phyloP scores from a whole-genome alignment of 768 basidiomycete genomes.

The Suillus subaureus region DNA sequence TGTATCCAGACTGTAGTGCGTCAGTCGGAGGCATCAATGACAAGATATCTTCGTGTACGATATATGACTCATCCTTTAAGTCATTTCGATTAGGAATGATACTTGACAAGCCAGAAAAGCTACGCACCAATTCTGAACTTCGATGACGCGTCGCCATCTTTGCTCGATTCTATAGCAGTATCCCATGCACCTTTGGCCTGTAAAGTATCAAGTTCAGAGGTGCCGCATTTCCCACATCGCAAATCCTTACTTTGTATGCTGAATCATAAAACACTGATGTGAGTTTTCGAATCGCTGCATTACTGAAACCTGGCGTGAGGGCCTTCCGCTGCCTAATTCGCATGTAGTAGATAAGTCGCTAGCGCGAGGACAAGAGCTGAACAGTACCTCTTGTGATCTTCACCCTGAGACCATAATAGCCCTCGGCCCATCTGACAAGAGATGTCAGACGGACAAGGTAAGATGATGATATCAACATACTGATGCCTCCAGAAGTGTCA shows the following conservation, averaged over 20 bases:
- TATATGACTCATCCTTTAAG: constrained; percentile 36
- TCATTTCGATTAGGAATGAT: not conserved
- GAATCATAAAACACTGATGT: constrained; percentile 43
- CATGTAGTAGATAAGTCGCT: not conserved
- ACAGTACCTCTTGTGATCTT: not conserved
- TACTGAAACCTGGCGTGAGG: constrained; percentile 44
- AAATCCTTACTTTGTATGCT: constrained; percentile 40
- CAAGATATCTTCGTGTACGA: constrained; percentile 26
- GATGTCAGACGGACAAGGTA: not conserved
- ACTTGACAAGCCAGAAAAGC: not conserved
- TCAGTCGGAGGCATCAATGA: not conserved
- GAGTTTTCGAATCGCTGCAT: constrained; percentile 39
- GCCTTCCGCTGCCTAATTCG: constrained; percentile 37
- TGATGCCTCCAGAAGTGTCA: constrained; percentile 29
- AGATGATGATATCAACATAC: constrained; percentile 10
- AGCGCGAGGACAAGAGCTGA: not conserved
- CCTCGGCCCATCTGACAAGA: constrained; percentile 30
- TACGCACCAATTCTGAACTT: constrained; percentile 37
- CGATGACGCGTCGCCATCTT: constrained; percentile 31
- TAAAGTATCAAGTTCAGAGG: not conserved
- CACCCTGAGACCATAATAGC: constrained; percentile 27
- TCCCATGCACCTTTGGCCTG: constrained; percentile 36
- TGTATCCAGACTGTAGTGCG: constrained; percentile 48
- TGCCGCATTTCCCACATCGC: not conserved
- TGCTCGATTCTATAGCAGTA: constrained; percentile 24